These are phyloP conservation scores for Trametes punicea DNA, from an alignment of 768 basidiomycete species.

Conservation along the genomic window DNA sequence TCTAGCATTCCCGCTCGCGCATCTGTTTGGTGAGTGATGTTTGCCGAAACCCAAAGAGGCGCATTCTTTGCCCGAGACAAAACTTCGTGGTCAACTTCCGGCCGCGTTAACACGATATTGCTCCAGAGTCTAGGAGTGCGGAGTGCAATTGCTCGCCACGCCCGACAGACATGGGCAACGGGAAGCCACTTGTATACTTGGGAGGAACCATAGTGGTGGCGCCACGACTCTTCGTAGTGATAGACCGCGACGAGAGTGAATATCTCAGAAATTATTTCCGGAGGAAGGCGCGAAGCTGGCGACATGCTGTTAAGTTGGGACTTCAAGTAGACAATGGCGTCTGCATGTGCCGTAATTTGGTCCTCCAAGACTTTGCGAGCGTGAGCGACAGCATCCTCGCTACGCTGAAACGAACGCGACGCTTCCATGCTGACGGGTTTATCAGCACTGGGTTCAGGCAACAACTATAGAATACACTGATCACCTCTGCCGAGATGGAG, in stretches of 20 bases:
- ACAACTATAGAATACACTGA: too few species aligned
- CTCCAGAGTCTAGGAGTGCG: conserved; percentile 9
- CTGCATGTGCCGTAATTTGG: neutral
- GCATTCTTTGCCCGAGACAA: conserved; percentile 3
- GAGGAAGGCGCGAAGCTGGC: neutral
- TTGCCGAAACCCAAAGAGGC: neutral
- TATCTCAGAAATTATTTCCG: conserved; percentile 7
- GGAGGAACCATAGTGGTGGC: neutral
- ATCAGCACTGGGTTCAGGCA: too few species aligned
- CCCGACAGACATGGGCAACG: conserved; percentile 6
- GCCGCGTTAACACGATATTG: neutral
- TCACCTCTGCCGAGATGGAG: too few species aligned
- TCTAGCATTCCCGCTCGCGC: neutral
- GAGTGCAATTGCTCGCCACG: conserved; percentile 11
- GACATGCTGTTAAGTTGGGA: neutral
- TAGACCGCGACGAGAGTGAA: neutral
- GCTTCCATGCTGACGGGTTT: too few species aligned
- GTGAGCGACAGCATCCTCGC: neutral
- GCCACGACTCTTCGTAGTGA: neutral
- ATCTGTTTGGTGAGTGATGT: neutral
- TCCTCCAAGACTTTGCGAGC: neutral
- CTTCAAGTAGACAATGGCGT: neutral
- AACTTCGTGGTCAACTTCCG: neutral
- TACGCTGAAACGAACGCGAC: neutral
- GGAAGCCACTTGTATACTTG: conserved; percentile 9